Percentiles rank a stretch among this genome's conserved stretches.
phyloP scores from a whole-genome alignment of 805 yeast genomes.

The Ogataea neopini region DNA sequence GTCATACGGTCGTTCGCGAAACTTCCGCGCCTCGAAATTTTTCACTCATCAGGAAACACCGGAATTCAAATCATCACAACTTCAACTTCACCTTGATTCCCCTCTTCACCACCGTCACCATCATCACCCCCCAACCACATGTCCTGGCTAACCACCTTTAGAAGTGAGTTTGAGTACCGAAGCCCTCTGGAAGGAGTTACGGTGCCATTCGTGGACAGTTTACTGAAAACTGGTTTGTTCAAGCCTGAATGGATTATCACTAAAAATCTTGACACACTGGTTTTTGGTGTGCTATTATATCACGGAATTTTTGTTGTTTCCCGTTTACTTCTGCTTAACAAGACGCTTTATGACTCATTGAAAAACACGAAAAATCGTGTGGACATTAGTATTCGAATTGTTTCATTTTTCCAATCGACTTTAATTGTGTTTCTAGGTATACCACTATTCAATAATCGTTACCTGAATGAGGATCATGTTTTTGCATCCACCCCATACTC shows the following conservation, averaged over 20 bases:
- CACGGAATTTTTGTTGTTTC: constrained; percentile 19
- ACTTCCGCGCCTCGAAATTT: too few relatives aligned
- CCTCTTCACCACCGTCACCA: too few relatives aligned
- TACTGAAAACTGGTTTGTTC: constrained; percentile 9
- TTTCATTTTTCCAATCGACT: constrained; percentile 36
- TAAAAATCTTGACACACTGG: constrained; percentile 23
- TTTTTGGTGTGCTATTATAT: constrained; percentile 22
- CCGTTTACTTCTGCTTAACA: constrained; percentile 18
- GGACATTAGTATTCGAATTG: constrained; percentile 36
- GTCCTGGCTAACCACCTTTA: constrained; percentile 12
- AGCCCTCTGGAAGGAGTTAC: constrained; percentile 25
- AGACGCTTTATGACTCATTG: constrained; percentile 15
- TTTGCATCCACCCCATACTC: constrained; percentile 38
- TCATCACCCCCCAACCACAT: constrained; percentile 5
- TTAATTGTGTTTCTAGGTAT: constrained; percentile 33
- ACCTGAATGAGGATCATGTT: constrained; percentile 31
- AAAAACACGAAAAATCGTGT: constrained; percentile 20
- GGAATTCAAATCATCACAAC: neutral
- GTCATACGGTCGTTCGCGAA: too few relatives aligned
- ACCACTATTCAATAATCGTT: constrained; percentile 32
- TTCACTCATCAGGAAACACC: neutral
- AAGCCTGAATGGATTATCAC: constrained; percentile 14
- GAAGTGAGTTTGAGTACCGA: constrained; percentile 22
- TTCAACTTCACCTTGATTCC: too few relatives aligned
- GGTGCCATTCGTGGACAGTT: constrained; percentile 21